Evolutionary conservation across 2,329 filamentous ascomycete genomes (phyloP).

Genomic region (Fusarium decemcellulare): DNA sequence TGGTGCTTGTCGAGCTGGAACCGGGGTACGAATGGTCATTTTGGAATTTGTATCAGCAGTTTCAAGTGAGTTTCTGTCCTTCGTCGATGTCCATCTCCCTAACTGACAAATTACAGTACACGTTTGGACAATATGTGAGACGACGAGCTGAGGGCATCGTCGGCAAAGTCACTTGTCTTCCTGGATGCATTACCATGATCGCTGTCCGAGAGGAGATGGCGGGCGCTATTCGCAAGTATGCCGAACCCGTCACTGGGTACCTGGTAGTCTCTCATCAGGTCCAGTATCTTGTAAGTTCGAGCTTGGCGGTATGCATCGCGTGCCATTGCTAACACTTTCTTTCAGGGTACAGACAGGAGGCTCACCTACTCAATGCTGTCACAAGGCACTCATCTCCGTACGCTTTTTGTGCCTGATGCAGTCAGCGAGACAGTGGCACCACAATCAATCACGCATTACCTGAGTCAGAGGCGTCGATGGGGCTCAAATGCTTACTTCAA

Average conservation of each 20-base stretch:
- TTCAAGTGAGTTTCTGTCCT: constrained; percentile 23
- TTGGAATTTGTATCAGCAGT: constrained; percentile 43
- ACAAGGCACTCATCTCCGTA: constrained; percentile 39
- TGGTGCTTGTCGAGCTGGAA: constrained; percentile 39
- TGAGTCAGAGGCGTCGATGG: constrained; percentile 52
- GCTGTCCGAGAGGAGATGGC: constrained; percentile 41
- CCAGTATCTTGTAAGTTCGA: constrained; percentile 37
- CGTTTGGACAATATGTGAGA: constrained; percentile 39
- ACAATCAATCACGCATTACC: constrained; percentile 51
- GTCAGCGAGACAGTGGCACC: constrained; percentile 53
- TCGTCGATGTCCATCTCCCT: rapidly evolving
- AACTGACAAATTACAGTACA: constrained; percentile 16
- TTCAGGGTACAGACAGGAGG: constrained; percentile 38
- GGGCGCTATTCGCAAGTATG: constrained; percentile 38
- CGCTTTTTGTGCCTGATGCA: constrained; percentile 51
- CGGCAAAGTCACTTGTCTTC: constrained; percentile 38
- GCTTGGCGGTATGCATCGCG: not conserved
- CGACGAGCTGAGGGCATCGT: constrained; percentile 35
- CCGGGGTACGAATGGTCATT: constrained; percentile 42
- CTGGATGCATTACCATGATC: constrained; percentile 43
- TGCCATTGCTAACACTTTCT: not conserved
- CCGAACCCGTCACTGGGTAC: constrained; percentile 35
- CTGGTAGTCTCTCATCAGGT: constrained; percentile 40
- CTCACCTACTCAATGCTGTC: constrained; percentile 43
- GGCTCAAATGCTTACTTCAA: constrained; percentile 55